phyloP scores from a whole-genome alignment of 2,329 filamentous ascomycete genomes.

The Nectriaceae sp. region DNA sequence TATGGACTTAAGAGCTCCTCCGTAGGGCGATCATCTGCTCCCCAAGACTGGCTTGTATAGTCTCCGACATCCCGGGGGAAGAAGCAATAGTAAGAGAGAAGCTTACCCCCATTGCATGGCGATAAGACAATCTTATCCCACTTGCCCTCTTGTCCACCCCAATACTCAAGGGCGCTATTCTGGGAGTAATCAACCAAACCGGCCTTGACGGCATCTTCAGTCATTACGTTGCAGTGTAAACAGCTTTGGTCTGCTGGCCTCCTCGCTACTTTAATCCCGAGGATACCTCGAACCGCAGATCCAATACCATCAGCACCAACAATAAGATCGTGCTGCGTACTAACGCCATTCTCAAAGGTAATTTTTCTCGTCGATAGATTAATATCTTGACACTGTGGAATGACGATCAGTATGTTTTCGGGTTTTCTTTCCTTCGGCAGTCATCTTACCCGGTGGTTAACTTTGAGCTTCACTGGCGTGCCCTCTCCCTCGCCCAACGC shows the following conservation, averaged over 20 bases:
- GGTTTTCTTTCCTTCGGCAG: background rate
- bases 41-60: conserved; percentile 63
- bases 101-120: conserved; percentile 65
- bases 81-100: conserved; percentile 72
- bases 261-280: conserved; percentile 64
- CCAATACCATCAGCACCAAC: conserved; percentile 69
- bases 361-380: conserved; percentile 52
- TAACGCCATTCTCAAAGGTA: conserved; percentile 53
- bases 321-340: conserved; percentile 58
- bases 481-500: conserved; percentile 58
- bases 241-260: conserved; percentile 62
- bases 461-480: conserved; percentile 50
- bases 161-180: conserved; percentile 66
- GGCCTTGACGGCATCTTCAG: conserved; percentile 58
- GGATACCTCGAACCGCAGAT: conserved; percentile 60
- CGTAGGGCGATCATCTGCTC: conserved; percentile 49
- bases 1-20: conserved; percentile 64
- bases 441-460: conserved; percentile 58
- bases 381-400: conserved; percentile 47
- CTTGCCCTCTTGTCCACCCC: conserved; percentile 65
- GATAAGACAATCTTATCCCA: conserved; percentile 72
- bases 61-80: conserved; percentile 53
- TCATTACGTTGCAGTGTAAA: conserved; percentile 64
- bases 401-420: too few relatives aligned
- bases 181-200: conserved; percentile 65